Base-by-base conservation (phyloP, 805 yeast genomes). In the Wickerhamiella sorbophila region DNA sequence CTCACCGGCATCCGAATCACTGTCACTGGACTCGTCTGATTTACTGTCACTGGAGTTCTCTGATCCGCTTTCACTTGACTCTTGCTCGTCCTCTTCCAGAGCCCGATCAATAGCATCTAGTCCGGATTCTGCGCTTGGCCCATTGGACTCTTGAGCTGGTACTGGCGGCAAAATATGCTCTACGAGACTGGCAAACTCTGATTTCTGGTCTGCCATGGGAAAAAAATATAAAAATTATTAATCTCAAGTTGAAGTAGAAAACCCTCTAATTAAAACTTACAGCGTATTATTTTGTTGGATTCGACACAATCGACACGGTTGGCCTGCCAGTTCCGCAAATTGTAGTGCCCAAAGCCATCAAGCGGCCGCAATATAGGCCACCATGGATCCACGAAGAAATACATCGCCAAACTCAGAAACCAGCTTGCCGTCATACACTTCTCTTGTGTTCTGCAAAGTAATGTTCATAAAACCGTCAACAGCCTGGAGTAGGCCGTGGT, bases 381-480 rank as follows among this genome's bases (percentile, higher is more conserved):
- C 61, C 57, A 81, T 79, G 56, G 83, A 84, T 31, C 94, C 94
- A 61, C 94, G 74, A 50, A 85, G 74, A 56, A 85, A 85, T 22
- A 83, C 86, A 59, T 83, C 94, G 26, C 83, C 83, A 47, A 75
- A 78, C 21, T 61, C 64, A 47, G 70, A 72, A 31, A 70, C 72
- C 35, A 58, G 55, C 37, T 67, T 66, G 5, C 71, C 72, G 40
- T 65, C 63, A 27, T 74, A 72, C 36, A 62, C 60, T 56, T 91
- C 98, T 37, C 74, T 68, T 3, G 94, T 75, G 46, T 77, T 71
- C 42, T 81, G 85, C 49, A 91, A 69, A 2, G 88, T 94, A 38
- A 91, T 79, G 62, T 91, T 91, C 95, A 91, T 86, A 65, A 78
- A 91, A 6, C 97, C 97, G 58, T 91, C 98, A 44, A 91, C 87